Base-by-base conservation (phyloP, 805 yeast genomes). In the Candida pini region DNA sequence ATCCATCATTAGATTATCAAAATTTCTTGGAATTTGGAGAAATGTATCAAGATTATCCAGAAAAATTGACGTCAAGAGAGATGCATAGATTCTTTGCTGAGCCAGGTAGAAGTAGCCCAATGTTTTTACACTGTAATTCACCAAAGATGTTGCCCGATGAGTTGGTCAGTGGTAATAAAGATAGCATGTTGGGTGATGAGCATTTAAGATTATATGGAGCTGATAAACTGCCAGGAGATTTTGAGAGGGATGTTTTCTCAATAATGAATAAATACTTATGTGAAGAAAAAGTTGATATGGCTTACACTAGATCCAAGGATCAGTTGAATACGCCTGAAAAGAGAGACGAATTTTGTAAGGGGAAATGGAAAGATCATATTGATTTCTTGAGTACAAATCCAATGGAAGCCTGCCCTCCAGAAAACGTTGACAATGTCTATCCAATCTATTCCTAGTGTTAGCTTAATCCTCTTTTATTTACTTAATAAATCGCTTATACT, bases 71-170 rank as follows among this genome's bases (percentile, higher is more conserved):
- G 14, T 37, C 46, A 2, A 17, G 27, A 4, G 31, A 31, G 15
- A 31, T 46, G 13, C 38, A 34, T 20, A 18, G 21, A 9, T 47
- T 39, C 41, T 56, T 56, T 44, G 43, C 48, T 13, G 45, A 37
- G 34, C 42, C 40, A 10, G 34, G 30, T 10, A 36, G 42, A 36
- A 40, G 29, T 28, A 33, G 41, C 28, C 45, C 43, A 6, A 21
- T 46, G 26, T 54, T 54, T 30, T 31, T 69, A 18, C 75, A 70
- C 39, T 64, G 73, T 19, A 70, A 71, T 48, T 65, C 54, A 44
- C 76, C 76, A 7, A 69, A 69, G 42, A 53, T 71, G 25, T 62
- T 63, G 35, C 76, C 77, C 0, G 64, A 69, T 65, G 57, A 53
- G 13, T 56, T 69, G 34, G 35, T 60, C 55, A 26, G 42, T 56